Conservation (phyloP, 192 early-diverging fungal genomes). For the Coemansia sp. region DNA sequence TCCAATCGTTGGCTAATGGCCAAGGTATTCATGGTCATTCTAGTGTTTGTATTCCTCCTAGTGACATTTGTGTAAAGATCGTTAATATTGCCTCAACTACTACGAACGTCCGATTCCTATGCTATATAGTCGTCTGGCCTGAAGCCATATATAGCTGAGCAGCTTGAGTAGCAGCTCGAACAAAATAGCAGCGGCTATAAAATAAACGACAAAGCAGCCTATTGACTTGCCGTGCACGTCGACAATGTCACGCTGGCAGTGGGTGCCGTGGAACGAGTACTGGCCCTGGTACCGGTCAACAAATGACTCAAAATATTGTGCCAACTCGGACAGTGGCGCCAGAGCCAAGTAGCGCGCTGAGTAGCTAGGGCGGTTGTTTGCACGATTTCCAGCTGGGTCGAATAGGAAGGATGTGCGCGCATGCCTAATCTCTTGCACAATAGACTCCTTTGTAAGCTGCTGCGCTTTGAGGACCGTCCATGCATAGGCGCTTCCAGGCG, state of each 20-base stretch:
- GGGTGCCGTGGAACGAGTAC: slow-evolving; percentile 70
- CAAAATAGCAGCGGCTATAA: slow-evolving; percentile 10
- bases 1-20: slow-evolving; percentile 96
- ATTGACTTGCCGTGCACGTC: slow-evolving; percentile 37
- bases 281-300: slow-evolving; percentile 61
- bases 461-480: slow-evolving; percentile 63
- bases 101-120: not conserved
- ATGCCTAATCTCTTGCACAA: slow-evolving; percentile 60
- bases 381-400: slow-evolving; percentile 64
- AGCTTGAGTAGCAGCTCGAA: slow-evolving; percentile 13
- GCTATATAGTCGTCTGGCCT: not conserved
- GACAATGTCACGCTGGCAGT: slow-evolving; percentile 61
- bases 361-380: slow-evolving; percentile 31
- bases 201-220: slow-evolving; percentile 26
- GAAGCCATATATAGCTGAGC: not conserved
- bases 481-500: slow-evolving; percentile 58
- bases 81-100: slow-evolving; percentile 27
- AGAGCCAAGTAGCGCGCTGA: slow-evolving; percentile 36
- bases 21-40: slow-evolving; percentile 88
- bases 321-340: slow-evolving; percentile 52
- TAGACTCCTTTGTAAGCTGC: slow-evolving; percentile 47
- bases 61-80: slow-evolving; percentile 55
- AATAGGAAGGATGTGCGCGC: slow-evolving; percentile 64
- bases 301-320: slow-evolving; percentile 60
- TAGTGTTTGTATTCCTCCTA: slow-evolving; percentile 85